Evolutionary conservation across 2,329 filamentous ascomycete genomes (phyloP).

Genomic region (Exophiala sp.): DNA sequence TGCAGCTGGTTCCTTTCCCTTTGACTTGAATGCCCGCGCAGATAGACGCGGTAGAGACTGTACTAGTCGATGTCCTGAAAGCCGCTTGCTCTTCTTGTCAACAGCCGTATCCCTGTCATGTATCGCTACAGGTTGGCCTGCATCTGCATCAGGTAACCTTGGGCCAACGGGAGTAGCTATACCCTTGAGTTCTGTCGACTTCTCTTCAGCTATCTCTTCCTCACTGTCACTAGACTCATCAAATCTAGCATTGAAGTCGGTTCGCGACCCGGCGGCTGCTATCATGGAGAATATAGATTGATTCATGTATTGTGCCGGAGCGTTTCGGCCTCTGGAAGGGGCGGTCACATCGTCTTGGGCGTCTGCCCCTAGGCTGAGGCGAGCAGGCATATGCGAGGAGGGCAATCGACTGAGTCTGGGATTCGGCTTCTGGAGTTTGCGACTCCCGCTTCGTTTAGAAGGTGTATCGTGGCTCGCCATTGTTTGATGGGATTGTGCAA

Average conservation of each 20-base stretch:
- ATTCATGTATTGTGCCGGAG: constrained; percentile 69
- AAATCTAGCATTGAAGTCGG: constrained; percentile 78
- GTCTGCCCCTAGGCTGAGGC: constrained; percentile 57
- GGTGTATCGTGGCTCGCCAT: constrained; percentile 20
- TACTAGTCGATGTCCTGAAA: constrained; percentile 56
- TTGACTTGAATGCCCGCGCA: constrained; percentile 26
- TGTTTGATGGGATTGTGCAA: not conserved
- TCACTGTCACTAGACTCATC: constrained; percentile 82
- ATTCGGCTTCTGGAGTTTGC: constrained; percentile 43
- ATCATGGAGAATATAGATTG: constrained; percentile 94
- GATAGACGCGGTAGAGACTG: constrained; percentile 62
- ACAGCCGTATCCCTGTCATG: constrained; percentile 5
- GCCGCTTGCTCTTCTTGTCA: constrained; percentile 18
- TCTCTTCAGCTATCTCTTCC: constrained; percentile 37
- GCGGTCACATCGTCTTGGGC: constrained; percentile 60
- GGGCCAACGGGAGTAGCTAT: not conserved
- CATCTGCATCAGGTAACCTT: not conserved
- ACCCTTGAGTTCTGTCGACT: not conserved
- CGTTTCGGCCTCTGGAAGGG: constrained; percentile 40
- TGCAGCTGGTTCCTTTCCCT: constrained; percentile 6
- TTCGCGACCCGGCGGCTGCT: constrained; percentile 76
- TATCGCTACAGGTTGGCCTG: constrained; percentile 3
- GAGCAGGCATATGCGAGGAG: constrained; percentile 55
- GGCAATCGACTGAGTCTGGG: constrained; percentile 42
- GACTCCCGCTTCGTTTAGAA: constrained; percentile 36